These are phyloP conservation scores for Bipolaris victoriae DNA, from an alignment of 2,329 filamentous ascomycete genomes.

Conservation along the genomic window DNA sequence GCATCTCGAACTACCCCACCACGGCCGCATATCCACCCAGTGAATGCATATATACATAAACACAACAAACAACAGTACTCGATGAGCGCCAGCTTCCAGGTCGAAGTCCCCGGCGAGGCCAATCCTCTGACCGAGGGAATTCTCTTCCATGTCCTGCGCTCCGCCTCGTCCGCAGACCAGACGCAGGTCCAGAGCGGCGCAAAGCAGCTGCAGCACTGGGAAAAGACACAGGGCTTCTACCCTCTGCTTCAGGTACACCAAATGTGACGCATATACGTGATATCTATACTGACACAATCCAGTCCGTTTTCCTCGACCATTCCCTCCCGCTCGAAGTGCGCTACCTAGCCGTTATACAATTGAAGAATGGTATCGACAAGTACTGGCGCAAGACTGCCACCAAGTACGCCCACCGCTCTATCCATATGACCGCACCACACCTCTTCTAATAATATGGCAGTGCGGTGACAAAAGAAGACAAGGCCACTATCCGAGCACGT, in stretches of 20 bases:
- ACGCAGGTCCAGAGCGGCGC: constrained; percentile 59
- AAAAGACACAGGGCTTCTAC: constrained; percentile 56
- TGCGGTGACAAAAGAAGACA: constrained; percentile 72
- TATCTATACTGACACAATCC: constrained; percentile 19
- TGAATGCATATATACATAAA: neutral
- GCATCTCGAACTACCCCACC: constrained; percentile 21
- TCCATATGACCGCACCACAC: neutral
- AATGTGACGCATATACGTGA: neutral
- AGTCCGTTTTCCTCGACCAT: constrained; percentile 83
- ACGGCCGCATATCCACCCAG: constrained; percentile 2
- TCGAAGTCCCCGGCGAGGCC: constrained; percentile 81
- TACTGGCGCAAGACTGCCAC: constrained; percentile 86
- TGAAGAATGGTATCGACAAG: constrained; percentile 96
- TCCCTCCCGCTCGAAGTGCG: constrained; percentile 77
- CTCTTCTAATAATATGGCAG: constrained; percentile 44
- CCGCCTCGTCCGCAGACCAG: constrained; percentile 55
- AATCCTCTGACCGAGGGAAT: constrained; percentile 60
- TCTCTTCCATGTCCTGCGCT: constrained; percentile 56
- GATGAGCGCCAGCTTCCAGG: constrained; percentile 43
- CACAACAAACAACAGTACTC: constrained; percentile 1
- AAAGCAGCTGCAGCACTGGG: constrained; percentile 60
- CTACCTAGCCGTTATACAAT: constrained; percentile 87
- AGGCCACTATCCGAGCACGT: constrained; percentile 73
- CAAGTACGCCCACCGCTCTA: constrained; percentile 53
- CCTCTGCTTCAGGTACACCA: constrained; percentile 52